phyloP scores from a whole-genome alignment of 2,329 filamentous ascomycete species.

The Tolypocladium amazonense region DNA sequence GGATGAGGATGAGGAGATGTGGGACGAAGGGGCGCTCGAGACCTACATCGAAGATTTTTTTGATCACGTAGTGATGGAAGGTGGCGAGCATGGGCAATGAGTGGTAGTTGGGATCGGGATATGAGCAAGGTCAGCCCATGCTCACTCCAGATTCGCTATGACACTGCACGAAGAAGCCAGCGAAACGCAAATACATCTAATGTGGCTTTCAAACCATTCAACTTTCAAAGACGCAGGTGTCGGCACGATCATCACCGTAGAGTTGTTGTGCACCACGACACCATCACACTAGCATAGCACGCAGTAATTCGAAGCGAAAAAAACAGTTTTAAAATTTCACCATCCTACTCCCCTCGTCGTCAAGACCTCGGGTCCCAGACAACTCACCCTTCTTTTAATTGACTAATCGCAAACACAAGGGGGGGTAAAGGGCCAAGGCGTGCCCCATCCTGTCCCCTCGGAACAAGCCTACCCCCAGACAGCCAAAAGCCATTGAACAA shows the following conservation, averaged over 20 bases:
- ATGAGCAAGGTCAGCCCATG: neutral
- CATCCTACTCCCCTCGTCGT: neutral
- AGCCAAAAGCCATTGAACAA: constrained; percentile 1
- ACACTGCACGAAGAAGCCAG: neutral
- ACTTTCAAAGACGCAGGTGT: neutral
- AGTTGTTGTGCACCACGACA: neutral
- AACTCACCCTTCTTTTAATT: neutral
- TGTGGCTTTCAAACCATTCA: neutral
- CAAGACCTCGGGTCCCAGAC: neutral
- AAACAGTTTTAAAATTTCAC: neutral
- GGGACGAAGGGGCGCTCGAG: neutral
- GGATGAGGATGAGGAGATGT: neutral
- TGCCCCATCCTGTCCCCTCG: neutral
- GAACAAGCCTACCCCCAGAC: neutral
- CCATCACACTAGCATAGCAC: neutral
- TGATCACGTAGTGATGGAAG: neutral
- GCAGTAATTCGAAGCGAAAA: neutral
- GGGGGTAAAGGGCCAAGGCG: neutral
- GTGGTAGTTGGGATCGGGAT: neutral
- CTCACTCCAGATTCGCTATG: neutral
- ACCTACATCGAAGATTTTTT: constrained; percentile 2
- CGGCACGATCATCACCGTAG: neutral
- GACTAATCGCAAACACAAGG: neutral
- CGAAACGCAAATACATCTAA: neutral
- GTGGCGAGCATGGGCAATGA: neutral